Evolutionary conservation across 306 rosid species (phyloP), one percentile per base, ranked within the genome.

Genomic region (Dalbergia cochinchinensis): DNA sequence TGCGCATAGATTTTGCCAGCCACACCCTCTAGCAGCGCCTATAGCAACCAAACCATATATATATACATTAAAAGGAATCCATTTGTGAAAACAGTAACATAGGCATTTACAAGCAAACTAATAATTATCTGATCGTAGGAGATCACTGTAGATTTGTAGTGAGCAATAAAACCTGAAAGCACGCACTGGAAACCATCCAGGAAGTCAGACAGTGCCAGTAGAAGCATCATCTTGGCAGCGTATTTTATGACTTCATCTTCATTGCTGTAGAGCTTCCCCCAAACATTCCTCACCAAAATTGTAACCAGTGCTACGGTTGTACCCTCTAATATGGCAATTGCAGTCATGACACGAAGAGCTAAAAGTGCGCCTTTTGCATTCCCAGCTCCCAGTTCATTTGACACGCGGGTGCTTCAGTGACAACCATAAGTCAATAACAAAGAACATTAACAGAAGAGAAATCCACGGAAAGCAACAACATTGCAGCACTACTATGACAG

Each of bases 11-110:
- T 87, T 88, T 74, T 90, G 94, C 94, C 94, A 88, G 12, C 94
- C 92, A 85, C 94, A 88, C 20, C 94, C 92, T 87, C 94, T 88
- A 2, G 89, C 94, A 85, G 88, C 87, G 11, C 94, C 94, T 90
- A 37, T 26, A 26, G 31, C 1, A 26, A 26, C 31, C 31, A 26
- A 26, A 26, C 31, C 31, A 26, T 1, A 26, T 26, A 26, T 26
- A 41, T 1, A 26, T 26, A 26, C 2, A 41, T 69, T 26, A 13
- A 26, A 72, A 55, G 35, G 42, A 58, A 51, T 8, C 59, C 39
- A 55, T 44, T 66, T 4, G 9, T 7, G 12, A 35, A 3, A 10
- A 19, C 31, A 45, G 14, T 20, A 31, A 4, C 7, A 11, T 13
- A 8, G 4, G 45, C 20, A 70, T 37, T 54, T 35, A 57, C 57